Percentiles rank a stretch among this genome's conserved stretches.
These are phyloP conservation scores for Corymbia maculata DNA, from an alignment of 345 rosid genomes.

Conservation along the genomic window DNA sequence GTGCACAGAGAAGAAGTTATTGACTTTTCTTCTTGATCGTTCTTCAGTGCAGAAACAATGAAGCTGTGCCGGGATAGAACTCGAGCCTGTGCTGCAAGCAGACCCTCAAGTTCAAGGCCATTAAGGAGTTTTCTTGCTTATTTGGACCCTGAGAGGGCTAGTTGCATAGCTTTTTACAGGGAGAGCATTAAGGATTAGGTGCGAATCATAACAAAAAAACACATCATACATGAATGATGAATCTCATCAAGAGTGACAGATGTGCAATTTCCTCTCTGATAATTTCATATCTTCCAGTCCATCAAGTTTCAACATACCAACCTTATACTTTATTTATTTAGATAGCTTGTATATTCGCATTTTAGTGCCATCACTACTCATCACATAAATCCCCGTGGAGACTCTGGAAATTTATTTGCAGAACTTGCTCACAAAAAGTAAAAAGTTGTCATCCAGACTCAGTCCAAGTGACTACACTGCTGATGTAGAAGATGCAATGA, in stretches of 20 bases:
- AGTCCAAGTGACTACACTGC: not conserved
- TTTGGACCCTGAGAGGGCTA: not conserved
- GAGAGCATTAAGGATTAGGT: not conserved
- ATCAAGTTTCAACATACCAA: not conserved
- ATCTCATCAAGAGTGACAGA: not conserved
- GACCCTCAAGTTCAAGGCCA: not conserved
- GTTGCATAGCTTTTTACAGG: not conserved
- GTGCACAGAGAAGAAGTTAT: not conserved
- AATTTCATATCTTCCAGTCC: not conserved
- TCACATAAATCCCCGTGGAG: not conserved
- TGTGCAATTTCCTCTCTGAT: not conserved
- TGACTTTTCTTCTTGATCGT: not conserved
- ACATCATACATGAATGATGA: not conserved
- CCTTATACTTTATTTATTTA: not conserved
- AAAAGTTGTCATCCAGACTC: not conserved
- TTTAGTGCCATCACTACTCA: not conserved
- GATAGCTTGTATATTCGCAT: not conserved
- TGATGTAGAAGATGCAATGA: not conserved
- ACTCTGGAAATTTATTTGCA: not conserved
- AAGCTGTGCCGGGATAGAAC: not conserved
- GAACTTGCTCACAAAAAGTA: not conserved
- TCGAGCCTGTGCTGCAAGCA: not conserved
- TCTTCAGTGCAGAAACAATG: not conserved
- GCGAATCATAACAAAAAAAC: not conserved
- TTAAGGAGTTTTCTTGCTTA: not conserved